Percentiles rank a stretch among this genome's conserved stretches.
Evolutionary conservation across 164 flowering plant species (phyloP).

Genomic region (Stephania yunnanensis): DNA sequence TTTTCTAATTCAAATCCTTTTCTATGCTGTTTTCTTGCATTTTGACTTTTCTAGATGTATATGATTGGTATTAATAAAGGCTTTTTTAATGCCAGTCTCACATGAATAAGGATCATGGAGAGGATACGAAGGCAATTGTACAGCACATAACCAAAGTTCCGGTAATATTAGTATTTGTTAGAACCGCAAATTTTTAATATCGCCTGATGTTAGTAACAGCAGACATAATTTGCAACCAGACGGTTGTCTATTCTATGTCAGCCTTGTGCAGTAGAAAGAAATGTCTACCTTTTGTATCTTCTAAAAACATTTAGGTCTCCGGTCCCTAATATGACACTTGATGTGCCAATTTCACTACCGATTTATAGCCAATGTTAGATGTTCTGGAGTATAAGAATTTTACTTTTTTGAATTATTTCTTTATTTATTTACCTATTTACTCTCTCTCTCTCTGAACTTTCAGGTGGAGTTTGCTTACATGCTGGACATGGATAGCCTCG

Average conservation of each 20-base stretch:
- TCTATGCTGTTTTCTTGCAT: slow-evolving; percentile 5
- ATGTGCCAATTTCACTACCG: not conserved
- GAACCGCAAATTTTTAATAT: not conserved
- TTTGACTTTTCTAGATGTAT: not conserved
- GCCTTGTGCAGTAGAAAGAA: not conserved
- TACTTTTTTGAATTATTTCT: not conserved
- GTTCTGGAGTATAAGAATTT: not conserved
- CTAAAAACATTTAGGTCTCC: not conserved
- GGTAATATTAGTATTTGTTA: slow-evolving; percentile 31
- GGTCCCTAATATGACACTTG: not conserved
- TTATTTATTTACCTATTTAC: not conserved
- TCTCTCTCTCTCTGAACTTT: not conserved
- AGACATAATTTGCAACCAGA: not conserved
- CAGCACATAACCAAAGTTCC: slow-evolving; percentile 52
- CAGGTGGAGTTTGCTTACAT: slow-evolving; percentile 91
- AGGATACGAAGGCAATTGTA: slow-evolving; percentile 83
- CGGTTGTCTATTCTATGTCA: not conserved
- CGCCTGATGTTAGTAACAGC: not conserved
- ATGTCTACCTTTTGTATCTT: not conserved
- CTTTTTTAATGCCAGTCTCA: slow-evolving; percentile 50
- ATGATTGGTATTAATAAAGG: not conserved
- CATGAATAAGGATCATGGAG: slow-evolving; percentile 93
- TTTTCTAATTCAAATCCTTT: not conserved
- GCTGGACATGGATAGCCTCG: slow-evolving; percentile 86
- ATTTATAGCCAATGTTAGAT: slow-evolving; percentile 4